A percentile compares a stretch with the other conserved stretches of the same genome.
Conservation (phyloP, 2,329 filamentous ascomycete genomes). For the Colletotrichum lindemuthianum region DNA sequence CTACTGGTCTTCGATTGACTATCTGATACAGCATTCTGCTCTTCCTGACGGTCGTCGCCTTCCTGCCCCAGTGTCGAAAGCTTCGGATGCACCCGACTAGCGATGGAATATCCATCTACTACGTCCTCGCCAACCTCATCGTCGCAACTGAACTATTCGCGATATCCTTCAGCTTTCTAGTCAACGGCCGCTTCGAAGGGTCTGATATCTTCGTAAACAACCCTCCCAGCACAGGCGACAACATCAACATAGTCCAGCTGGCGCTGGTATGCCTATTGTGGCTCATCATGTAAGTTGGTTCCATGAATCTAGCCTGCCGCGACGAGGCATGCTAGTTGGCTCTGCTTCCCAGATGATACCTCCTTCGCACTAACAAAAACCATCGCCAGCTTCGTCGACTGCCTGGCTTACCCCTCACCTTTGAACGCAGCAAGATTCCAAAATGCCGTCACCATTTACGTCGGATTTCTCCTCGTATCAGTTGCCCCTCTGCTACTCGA, state of each 20-base stretch:
- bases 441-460: neutral
- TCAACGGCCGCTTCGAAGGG: neutral
- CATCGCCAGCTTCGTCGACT: neutral
- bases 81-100: neutral
- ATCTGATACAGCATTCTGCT: neutral
- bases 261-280: neutral
- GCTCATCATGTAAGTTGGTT: neutral
- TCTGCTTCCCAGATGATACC: too few relatives aligned
- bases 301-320: neutral
- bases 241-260: neutral
- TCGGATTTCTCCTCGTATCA: neutral
- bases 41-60: neutral
- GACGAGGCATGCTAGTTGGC: too few relatives aligned
- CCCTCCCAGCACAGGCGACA: neutral
- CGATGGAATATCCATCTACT: neutral
- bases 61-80: neutral
- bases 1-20: neutral
- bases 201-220: neutral
- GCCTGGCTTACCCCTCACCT: neutral
- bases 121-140: neutral
- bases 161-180: neutral
- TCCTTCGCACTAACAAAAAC: neutral
- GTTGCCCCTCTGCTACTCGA: neutral
- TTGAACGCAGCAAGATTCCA: neutral
- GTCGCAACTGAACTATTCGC: neutral